These are phyloP conservation scores for Botryotinia narcissicola DNA, from an alignment of 2,329 filamentous ascomycete genomes.

Conservation along the genomic window DNA sequence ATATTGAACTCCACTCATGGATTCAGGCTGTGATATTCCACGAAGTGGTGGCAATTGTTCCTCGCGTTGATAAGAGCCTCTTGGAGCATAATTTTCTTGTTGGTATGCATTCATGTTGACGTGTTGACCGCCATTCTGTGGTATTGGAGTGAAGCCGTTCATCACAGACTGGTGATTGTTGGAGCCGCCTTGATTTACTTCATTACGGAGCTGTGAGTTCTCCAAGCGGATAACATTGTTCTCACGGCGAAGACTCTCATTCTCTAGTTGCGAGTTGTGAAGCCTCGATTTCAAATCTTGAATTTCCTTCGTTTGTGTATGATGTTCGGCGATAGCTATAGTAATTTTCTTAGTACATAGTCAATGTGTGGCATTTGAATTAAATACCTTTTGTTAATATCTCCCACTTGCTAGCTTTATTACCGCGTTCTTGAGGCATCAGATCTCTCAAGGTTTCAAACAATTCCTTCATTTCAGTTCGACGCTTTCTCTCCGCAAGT, in stretches of 20 bases:
- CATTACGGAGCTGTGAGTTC: slow-evolving; percentile 35
- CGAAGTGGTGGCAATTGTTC: slow-evolving; percentile 39
- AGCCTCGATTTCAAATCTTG: slow-evolving; percentile 36
- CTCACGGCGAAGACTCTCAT: slow-evolving; percentile 42
- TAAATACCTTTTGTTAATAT: slow-evolving; percentile 76
- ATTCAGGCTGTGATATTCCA: slow-evolving; percentile 46
- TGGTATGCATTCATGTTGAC: slow-evolving; percentile 16
- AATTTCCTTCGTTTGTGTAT: slow-evolving; percentile 48
- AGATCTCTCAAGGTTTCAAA: slow-evolving; percentile 78
- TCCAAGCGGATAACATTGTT: slow-evolving; percentile 42
- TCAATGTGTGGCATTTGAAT: background rate
- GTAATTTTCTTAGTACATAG: slow-evolving; percentile 24
- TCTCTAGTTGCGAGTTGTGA: slow-evolving; percentile 44
- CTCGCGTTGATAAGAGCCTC: slow-evolving; percentile 15
- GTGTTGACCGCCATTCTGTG: slow-evolving; percentile 20
- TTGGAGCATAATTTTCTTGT: slow-evolving; percentile 8
- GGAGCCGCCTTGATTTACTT: slow-evolving; percentile 40
- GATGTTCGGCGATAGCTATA: slow-evolving; percentile 61
- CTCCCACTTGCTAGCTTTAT: slow-evolving; percentile 88
- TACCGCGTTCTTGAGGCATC: slow-evolving; percentile 76
- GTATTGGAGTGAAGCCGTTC: slow-evolving; percentile 22
- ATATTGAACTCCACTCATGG: slow-evolving; percentile 67
- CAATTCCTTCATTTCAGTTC: slow-evolving; percentile 85
- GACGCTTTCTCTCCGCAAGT: slow-evolving; percentile 76
- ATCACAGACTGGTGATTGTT: slow-evolving; percentile 21